Evolutionary conservation across 2,329 filamentous ascomycete genomes (phyloP).

Genomic region (Nothopassalora personata): DNA sequence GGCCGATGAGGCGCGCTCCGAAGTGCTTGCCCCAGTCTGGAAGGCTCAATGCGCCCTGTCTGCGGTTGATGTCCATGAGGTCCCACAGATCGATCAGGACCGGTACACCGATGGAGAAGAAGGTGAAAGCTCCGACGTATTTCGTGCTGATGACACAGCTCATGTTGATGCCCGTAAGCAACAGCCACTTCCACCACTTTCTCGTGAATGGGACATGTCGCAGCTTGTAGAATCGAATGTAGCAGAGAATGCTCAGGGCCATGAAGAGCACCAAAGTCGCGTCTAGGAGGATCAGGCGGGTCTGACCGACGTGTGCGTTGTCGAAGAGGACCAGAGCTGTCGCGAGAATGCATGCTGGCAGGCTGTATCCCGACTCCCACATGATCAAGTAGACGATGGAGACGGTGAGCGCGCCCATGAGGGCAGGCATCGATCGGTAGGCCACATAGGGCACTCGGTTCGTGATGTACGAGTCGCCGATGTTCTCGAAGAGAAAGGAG

Average conservation of each 20-base stretch:
- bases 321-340: conserved; percentile 86
- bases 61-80: conserved; percentile 81
- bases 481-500: conserved; percentile 97
- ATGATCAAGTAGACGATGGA: conserved; percentile 95
- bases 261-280: conserved; percentile 92
- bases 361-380: conserved; percentile 98
- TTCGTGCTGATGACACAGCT: conserved; percentile 98
- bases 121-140: conserved; percentile 94
- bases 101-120: conserved; percentile 91
- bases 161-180: conserved; percentile 87
- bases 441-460: conserved; percentile 98
- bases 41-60: conserved; percentile 72
- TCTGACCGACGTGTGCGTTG: conserved; percentile 96
- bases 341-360: conserved; percentile 85
- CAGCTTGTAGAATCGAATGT: conserved; percentile 96
- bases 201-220: conserved; percentile 81
- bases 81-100: conserved; percentile 95
- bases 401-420: conserved; percentile 86
- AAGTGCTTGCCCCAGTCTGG: conserved; percentile 85
- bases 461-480: conserved; percentile 93
- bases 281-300: conserved; percentile 87
- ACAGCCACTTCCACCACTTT: conserved; percentile 99
- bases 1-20: conserved; percentile 72
- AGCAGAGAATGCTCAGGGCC: conserved; percentile 88
- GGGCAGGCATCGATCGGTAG: conserved; percentile 86